Evolutionary conservation across 1,284 basidiomycete species (phyloP).

Genomic region (Mycena sp.): DNA sequence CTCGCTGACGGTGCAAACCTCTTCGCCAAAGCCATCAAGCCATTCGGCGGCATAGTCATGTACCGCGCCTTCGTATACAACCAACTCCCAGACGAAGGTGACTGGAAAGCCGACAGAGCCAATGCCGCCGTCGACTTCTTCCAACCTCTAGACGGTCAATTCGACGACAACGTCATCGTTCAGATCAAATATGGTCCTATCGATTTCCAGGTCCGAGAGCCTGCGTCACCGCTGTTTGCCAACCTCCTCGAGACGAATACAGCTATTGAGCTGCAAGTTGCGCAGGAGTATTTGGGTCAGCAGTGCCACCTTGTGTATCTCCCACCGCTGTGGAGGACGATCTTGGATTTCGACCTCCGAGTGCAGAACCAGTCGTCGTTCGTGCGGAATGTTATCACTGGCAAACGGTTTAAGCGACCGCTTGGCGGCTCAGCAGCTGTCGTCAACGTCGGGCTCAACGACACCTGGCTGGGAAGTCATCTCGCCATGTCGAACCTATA

Average conservation of each 20-base stretch:
- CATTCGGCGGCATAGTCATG: slow-evolving; percentile 27
- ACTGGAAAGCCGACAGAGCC: slow-evolving; percentile 27
- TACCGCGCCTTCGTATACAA: slow-evolving; percentile 30
- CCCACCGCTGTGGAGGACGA: slow-evolving; percentile 27
- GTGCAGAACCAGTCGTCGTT: slow-evolving; percentile 26
- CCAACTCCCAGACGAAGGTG: slow-evolving; percentile 22
- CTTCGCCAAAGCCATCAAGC: slow-evolving; percentile 20
- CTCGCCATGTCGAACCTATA: slow-evolving; percentile 30
- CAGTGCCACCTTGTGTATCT: slow-evolving; percentile 28
- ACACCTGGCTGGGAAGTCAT: slow-evolving; percentile 28
- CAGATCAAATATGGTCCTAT: slow-evolving; percentile 30
- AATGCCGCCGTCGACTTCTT: slow-evolving; percentile 29
- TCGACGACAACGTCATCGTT: slow-evolving; percentile 27
- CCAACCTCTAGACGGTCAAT: slow-evolving; percentile 26
- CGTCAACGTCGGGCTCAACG: slow-evolving; percentile 25
- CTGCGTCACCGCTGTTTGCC: slow-evolving; percentile 26
- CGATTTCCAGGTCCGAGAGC: slow-evolving; percentile 29
- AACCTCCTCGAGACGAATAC: slow-evolving; percentile 24
- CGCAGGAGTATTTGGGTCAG: slow-evolving; percentile 29
- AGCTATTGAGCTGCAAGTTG: slow-evolving; percentile 27
- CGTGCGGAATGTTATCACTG: slow-evolving; percentile 26
- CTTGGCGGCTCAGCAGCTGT: slow-evolving; percentile 27
- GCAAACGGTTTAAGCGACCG: slow-evolving; percentile 23
- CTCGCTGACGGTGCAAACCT: slow-evolving; percentile 28
- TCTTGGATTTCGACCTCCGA: slow-evolving; percentile 28